Conservation (phyloP, 2,329 filamentous ascomycete genomes). For the Trichophyton benhamiae region DNA sequence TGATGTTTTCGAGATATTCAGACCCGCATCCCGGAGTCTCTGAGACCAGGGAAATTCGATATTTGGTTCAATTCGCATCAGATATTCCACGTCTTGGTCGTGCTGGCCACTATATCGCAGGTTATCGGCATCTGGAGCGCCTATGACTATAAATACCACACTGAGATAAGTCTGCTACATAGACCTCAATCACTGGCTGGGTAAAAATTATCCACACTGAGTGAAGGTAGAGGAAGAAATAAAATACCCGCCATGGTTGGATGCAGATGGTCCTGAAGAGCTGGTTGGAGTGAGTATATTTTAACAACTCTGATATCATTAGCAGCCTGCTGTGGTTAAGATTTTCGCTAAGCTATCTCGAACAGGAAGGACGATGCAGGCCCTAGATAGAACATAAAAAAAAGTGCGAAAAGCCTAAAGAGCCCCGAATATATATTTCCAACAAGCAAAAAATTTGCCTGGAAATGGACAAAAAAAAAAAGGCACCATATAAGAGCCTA, state of each 20-base stretch:
- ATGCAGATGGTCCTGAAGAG: background rate
- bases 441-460: background rate
- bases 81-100: conserved; percentile 37
- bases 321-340: background rate
- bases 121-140: conserved; percentile 68
- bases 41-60: conserved; percentile 35
- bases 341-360: background rate
- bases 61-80: conserved; percentile 37
- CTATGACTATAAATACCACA: conserved; percentile 68
- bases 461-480: conserved; percentile 4
- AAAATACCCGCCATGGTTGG: background rate
- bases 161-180: background rate
- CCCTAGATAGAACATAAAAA: background rate
- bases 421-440: background rate
- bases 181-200: background rate
- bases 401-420: background rate
- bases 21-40: conserved; percentile 35
- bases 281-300: background rate
- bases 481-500: background rate
- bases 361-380: background rate
- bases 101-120: conserved; percentile 31
- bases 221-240: background rate
- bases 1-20: conserved; percentile 13
- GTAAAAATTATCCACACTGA: background rate
- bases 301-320: background rate